A percentile compares a stretch with the other conserved stretches of the same genome.
Evolutionary conservation across 768 basidiomycete species (phyloP).

Genomic region (Tylopilus rubrobrunneus): DNA sequence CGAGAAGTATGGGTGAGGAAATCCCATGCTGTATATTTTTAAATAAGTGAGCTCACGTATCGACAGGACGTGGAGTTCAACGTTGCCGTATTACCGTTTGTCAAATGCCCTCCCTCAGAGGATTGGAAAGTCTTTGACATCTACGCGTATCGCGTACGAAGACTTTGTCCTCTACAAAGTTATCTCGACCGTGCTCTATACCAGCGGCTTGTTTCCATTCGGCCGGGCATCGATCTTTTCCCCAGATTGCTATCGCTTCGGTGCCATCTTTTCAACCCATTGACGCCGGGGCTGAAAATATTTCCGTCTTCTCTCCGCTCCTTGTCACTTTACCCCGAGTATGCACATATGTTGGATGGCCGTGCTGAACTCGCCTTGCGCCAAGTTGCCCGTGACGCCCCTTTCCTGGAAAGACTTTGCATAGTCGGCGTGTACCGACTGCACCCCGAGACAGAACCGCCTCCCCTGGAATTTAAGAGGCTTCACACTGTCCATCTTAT

Average conservation of each 20-base stretch:
- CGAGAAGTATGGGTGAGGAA: slow-evolving; percentile 11
- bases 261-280: slow-evolving; percentile 10
- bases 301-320: slow-evolving; percentile 16
- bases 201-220: slow-evolving; percentile 14
- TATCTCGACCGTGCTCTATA: slow-evolving; percentile 15
- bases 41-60: neutral
- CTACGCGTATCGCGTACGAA: slow-evolving; percentile 17
- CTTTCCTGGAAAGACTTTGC: slow-evolving; percentile 9
- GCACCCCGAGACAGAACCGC: neutral
- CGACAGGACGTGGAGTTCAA: slow-evolving; percentile 4
- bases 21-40: neutral
- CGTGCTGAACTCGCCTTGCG: slow-evolving; percentile 13
- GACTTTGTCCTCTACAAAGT: neutral
- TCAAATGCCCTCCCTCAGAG: slow-evolving; percentile 11
- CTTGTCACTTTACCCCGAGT: slow-evolving; percentile 11
- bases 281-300: slow-evolving; percentile 7
- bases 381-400: slow-evolving; percentile 14
- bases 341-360: slow-evolving; percentile 7
- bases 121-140: slow-evolving; percentile 15
- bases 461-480: slow-evolving; percentile 4
- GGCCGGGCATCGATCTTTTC: slow-evolving; percentile 7
- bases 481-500: slow-evolving; percentile 10
- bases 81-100: neutral
- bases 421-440: slow-evolving; percentile 4
- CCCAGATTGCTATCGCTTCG: slow-evolving; percentile 11